These are phyloP conservation scores for Magnusiomyces fungicola DNA, from an alignment of 1,139 yeast species.

Conservation along the genomic window DNA sequence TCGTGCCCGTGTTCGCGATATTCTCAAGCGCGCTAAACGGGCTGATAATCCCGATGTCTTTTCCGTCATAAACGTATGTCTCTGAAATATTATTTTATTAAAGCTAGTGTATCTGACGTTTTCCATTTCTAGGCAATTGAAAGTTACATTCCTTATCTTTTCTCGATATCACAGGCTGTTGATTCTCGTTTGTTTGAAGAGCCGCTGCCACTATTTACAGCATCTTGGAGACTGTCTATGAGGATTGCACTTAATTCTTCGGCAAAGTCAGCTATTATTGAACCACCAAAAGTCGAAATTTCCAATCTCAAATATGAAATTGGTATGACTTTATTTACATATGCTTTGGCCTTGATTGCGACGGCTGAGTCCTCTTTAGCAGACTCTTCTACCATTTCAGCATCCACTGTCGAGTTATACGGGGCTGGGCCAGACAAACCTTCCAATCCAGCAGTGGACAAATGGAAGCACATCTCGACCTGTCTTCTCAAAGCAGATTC, in stretches of 20 bases:
- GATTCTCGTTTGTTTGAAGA: constrained; percentile 10
- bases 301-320: constrained; percentile 27
- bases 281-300: constrained; percentile 23
- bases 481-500: constrained; percentile 27
- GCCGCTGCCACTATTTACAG: constrained; percentile 11
- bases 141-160: constrained; percentile 27
- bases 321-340: constrained; percentile 28
- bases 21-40: constrained; percentile 28
- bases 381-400: background rate
- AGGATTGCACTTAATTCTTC: background rate
- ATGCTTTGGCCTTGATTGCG: constrained; percentile 22
- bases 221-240: constrained; percentile 29
- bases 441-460: constrained; percentile 16
- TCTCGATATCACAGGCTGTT: constrained; percentile 19
- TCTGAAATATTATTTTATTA: too few species aligned
- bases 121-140: constrained; percentile 20
- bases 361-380: constrained; percentile 9
- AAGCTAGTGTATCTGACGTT: background rate
- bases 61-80: constrained; percentile 25
- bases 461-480: constrained; percentile 29
- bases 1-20: constrained; percentile 29
- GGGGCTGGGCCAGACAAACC: constrained; percentile 20
- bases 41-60: constrained; percentile 25
- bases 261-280: constrained; percentile 19
- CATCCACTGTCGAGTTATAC: constrained; percentile 11